Evolutionary conservation across 805 yeast species (phyloP).

Genomic region (Wickerhamiella cacticola): DNA sequence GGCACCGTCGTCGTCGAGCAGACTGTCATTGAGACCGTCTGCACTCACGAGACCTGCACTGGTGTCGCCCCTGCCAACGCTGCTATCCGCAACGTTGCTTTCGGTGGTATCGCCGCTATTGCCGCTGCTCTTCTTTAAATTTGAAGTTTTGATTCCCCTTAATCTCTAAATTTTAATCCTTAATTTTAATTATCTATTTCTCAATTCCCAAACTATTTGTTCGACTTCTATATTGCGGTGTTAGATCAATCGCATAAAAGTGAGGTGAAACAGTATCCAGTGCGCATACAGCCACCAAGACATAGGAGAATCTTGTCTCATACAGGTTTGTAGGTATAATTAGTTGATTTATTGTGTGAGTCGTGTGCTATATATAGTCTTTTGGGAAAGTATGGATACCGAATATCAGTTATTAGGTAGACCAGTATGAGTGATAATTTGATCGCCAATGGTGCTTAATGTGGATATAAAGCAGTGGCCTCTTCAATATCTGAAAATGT

Average conservation of each 20-base stretch:
- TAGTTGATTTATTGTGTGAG: too few species aligned
- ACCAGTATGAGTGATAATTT: too few species aligned
- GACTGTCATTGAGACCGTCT: constrained; percentile 10
- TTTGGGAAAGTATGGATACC: too few species aligned
- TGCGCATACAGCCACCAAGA: too few species aligned
- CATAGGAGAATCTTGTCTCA: too few species aligned
- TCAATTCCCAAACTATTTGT: neutral
- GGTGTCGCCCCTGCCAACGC: constrained; percentile 10
- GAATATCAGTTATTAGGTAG: too few species aligned
- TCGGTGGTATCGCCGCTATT: constrained; percentile 6
- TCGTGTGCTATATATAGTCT: too few species aligned
- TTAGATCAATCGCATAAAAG: neutral
- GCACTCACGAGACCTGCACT: constrained; percentile 8
- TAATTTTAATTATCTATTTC: neutral
- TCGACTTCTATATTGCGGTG: neutral
- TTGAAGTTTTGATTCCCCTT: neutral
- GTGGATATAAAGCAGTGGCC: too few species aligned
- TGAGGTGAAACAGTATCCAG: neutral
- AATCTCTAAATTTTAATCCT: neutral
- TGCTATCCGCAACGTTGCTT: constrained; percentile 5
- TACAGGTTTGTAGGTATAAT: too few species aligned
- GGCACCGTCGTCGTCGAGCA: constrained; percentile 7
- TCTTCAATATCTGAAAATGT: too few species aligned
- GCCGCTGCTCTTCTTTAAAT: constrained; percentile 10
- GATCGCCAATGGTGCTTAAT: too few species aligned